phyloP scores from a whole-genome alignment of 2,329 filamentous ascomycete species.

The Alternaria arbusti region DNA sequence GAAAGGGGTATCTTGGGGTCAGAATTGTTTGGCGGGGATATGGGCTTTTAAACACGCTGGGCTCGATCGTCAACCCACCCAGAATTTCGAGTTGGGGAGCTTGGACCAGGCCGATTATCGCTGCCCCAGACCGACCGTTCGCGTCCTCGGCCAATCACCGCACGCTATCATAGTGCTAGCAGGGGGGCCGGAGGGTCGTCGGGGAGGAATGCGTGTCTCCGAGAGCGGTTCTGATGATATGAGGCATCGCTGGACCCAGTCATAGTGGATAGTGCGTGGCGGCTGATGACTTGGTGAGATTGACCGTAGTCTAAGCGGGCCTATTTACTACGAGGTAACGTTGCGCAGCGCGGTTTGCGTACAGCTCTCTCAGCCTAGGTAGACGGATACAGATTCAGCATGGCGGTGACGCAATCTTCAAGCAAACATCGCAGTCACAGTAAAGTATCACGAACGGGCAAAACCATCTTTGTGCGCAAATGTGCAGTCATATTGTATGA shows the following conservation, averaged over 20 bases:
- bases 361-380: neutral
- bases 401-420: constrained; percentile 2
- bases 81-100: constrained; percentile 22
- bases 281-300: neutral
- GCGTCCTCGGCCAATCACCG: constrained; percentile 11
- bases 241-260: constrained; percentile 8
- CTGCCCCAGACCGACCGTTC: constrained; percentile 17
- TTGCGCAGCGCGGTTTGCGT: neutral
- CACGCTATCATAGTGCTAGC: neutral
- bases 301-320: neutral
- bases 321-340: neutral
- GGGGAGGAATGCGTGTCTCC: constrained; percentile 29
- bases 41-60: constrained; percentile 32
- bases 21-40: constrained; percentile 27
- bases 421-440: neutral
- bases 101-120: constrained; percentile 18
- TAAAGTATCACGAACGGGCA: neutral
- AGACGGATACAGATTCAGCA: neutral
- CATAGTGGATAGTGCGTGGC: constrained; percentile 7
- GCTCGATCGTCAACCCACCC: constrained; percentile 6
- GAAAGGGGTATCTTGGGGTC: constrained; percentile 42
- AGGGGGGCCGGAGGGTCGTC: constrained; percentile 15
- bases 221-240: constrained; percentile 8
- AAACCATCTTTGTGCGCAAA: neutral
- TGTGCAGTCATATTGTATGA: constrained; percentile 6